Evolutionary conservation across 2,329 filamentous ascomycete species (phyloP).

Genomic region (Botrytis galanthina): DNA sequence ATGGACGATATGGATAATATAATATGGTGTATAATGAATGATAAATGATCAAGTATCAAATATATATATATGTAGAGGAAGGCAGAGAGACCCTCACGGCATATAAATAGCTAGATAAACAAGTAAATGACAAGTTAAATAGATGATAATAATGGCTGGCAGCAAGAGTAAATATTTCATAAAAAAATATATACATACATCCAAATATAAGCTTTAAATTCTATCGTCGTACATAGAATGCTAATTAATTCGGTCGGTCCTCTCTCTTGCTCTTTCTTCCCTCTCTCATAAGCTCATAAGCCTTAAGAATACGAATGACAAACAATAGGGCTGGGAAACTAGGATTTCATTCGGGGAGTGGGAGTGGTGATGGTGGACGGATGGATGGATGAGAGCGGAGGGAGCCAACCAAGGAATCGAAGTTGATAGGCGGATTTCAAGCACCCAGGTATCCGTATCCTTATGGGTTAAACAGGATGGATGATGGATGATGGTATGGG

Average conservation of each 20-base stretch:
- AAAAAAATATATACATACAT: constrained; percentile 2
- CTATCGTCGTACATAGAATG: neutral
- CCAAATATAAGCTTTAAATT: neutral
- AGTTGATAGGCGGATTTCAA: constrained; percentile 1
- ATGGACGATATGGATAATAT: neutral
- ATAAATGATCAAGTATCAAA: neutral
- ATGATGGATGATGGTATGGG: neutral
- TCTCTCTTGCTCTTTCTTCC: neutral
- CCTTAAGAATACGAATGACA: constrained; percentile 5
- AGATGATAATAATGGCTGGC: neutral
- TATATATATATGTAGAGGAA: neutral
- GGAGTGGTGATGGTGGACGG: neutral
- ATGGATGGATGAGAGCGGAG: constrained; percentile 6
- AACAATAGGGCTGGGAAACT: constrained; percentile 15
- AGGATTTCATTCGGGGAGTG: constrained; percentile 7
- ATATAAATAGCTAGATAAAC: neutral
- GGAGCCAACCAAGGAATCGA: neutral
- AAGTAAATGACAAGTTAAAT: neutral
- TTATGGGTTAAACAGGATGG: neutral
- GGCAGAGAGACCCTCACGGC: neutral
- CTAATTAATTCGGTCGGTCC: neutral
- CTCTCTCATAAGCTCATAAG: constrained; percentile 1
- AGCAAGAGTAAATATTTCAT: neutral
- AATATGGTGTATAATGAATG: neutral
- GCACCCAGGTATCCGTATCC: neutral